Percentiles rank a stretch among this genome's conserved stretches.
phyloP scores from a whole-genome alignment of 345 rosid genomes.

The Hypericum androsaemum region DNA sequence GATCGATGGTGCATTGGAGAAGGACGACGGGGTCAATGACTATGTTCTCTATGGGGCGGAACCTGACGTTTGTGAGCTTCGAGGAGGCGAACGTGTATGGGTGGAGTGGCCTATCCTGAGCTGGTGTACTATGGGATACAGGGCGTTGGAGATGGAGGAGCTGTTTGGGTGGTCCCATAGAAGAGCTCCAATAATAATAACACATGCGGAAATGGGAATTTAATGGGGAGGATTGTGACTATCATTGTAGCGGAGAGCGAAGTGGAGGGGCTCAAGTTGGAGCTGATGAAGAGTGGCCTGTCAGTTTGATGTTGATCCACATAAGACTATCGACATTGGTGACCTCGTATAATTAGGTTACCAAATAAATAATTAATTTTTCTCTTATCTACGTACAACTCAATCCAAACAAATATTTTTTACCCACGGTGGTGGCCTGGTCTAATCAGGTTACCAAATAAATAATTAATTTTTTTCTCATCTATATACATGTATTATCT shows the following conservation, averaged over 20 bases:
- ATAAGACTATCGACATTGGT: too few species aligned
- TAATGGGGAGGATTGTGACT: slow-evolving; percentile 32
- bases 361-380: too few species aligned
- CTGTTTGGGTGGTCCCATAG: slow-evolving; percentile 35
- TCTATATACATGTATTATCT: too few species aligned
- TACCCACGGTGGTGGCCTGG: too few species aligned
- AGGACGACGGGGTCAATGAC: slow-evolving; percentile 35
- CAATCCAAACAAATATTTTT: too few species aligned
- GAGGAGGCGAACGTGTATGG: slow-evolving; percentile 34
- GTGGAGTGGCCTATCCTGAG: slow-evolving; percentile 35
- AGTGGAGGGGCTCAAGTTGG: slow-evolving; percentile 27
- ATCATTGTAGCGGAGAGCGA: slow-evolving; percentile 34
- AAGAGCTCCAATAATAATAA: not conserved
- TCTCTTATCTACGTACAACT: too few species aligned
- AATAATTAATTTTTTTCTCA: too few species aligned
- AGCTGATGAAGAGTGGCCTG: slow-evolving; percentile 24
- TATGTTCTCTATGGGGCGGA: slow-evolving; percentile 54
- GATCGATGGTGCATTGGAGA: slow-evolving; percentile 33
- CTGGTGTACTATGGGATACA: slow-evolving; percentile 31
- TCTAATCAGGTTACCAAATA: too few species aligned
- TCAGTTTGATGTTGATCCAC: not conserved
- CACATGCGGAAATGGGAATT: not conserved
- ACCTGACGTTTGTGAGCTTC: slow-evolving; percentile 46
- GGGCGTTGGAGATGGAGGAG: slow-evolving; percentile 57
- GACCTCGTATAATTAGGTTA: too few species aligned